Conservation (phyloP, 495 filamentous ascomycete species). For the Apiosordaria backusii region DNA sequence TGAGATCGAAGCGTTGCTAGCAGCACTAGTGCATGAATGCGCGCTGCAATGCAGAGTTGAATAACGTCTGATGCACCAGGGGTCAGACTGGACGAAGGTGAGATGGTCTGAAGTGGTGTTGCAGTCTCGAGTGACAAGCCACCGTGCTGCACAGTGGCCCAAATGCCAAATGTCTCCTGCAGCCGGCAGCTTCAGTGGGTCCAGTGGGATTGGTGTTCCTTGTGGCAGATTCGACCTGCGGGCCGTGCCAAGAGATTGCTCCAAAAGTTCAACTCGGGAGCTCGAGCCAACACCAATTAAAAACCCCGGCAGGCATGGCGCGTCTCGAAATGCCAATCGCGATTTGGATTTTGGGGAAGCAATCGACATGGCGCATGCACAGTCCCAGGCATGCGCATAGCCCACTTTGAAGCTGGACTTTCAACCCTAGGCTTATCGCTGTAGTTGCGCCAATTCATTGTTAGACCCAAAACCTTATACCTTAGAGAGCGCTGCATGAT, state of each 20-base stretch:
- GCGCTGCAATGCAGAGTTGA: neutral
- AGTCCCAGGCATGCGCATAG: neutral
- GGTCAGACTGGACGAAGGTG: neutral
- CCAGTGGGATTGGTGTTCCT: neutral
- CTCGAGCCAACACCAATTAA: too few species aligned
- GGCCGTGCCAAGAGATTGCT: neutral
- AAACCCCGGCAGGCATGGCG: neutral
- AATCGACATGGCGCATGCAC: too few species aligned
- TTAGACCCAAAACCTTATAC: too few species aligned
- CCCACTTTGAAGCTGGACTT: neutral
- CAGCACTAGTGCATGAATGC: neutral
- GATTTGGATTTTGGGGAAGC: neutral
- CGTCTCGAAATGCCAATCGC: neutral
- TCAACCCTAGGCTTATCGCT: neutral
- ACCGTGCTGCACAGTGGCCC: neutral
- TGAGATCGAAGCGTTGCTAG: too few species aligned
- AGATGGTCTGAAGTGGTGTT: neutral
- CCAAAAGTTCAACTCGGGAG: too few species aligned
- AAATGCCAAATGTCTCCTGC: neutral
- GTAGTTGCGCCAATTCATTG: neutral
- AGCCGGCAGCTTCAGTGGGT: neutral
- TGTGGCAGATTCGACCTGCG: too few species aligned
- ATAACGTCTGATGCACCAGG: neutral
- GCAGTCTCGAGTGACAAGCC: neutral
- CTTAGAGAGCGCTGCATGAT: neutral